A percentile compares a stretch with the other conserved stretches of the same genome.
These are phyloP conservation scores for Cyclotella kingstonii DNA, from an alignment of 108 stramenopile species.

Conservation along the genomic window DNA sequence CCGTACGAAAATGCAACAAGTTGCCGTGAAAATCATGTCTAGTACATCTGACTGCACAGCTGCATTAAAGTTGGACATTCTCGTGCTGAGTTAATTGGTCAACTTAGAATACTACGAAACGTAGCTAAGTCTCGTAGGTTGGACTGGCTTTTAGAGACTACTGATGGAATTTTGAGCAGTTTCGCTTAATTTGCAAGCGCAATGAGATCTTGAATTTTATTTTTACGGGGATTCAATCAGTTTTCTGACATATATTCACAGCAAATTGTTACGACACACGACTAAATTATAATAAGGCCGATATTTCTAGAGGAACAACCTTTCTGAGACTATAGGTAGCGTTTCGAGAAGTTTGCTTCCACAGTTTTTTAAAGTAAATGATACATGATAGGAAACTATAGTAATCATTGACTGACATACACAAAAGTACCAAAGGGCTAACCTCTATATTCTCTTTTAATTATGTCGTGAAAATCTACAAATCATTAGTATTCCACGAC, in stretches of 20 bases:
- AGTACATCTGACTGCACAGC: conserved; percentile 65
- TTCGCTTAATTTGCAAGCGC: conserved; percentile 7
- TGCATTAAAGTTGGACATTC: conserved; percentile 72
- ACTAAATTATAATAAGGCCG: too few relatives aligned
- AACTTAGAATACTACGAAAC: conserved; percentile 56
- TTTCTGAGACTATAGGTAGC: too few relatives aligned
- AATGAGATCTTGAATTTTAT: not conserved
- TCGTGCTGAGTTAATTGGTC: conserved; percentile 48
- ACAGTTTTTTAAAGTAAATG: too few relatives aligned
- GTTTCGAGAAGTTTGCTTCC: too few relatives aligned
- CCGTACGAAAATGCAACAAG: conserved; percentile 78
- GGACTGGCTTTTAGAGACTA: conserved; percentile 63
- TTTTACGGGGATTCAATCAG: too few relatives aligned
- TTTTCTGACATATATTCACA: too few relatives aligned
- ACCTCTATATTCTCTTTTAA: too few relatives aligned
- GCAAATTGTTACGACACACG: too few relatives aligned
- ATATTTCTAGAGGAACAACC: too few relatives aligned
- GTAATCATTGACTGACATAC: too few relatives aligned
- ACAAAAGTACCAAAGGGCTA: too few relatives aligned
- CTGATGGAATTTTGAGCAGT: conserved; percentile 38
- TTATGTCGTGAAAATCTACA: not conserved
- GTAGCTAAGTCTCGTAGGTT: conserved; percentile 68
- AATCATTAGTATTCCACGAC: not conserved
- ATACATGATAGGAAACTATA: too few relatives aligned
- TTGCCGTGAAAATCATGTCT: conserved; percentile 54